phyloP scores from a whole-genome alignment of 345 rosid genomes.

The Bruguiera gymnorhiza region DNA sequence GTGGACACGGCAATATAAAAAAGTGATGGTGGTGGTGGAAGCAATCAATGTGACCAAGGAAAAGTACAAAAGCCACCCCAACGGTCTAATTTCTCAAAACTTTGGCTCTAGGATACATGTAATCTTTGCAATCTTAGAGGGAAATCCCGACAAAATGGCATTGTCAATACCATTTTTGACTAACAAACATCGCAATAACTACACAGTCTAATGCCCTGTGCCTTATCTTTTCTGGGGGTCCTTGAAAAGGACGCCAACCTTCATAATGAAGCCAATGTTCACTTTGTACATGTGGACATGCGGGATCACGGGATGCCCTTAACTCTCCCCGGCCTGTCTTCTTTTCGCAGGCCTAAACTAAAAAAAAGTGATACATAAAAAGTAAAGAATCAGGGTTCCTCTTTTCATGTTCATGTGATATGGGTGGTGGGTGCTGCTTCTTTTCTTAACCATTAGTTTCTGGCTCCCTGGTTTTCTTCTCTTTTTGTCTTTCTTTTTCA shows the following conservation, averaged over 20 bases:
- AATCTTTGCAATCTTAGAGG: no score
- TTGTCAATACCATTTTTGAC: background rate
- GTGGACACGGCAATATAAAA: no score
- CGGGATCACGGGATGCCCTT: conserved; percentile 4
- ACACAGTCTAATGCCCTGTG: background rate
- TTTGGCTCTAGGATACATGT: background rate
- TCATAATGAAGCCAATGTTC: conserved; percentile 13
- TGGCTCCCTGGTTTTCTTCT: background rate
- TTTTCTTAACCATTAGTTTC: background rate
- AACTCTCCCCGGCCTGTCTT: background rate
- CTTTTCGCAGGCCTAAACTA: conserved; percentile 4
- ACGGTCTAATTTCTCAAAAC: background rate
- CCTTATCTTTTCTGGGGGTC: conserved; percentile 1
- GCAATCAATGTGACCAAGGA: background rate
- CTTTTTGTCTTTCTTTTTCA: background rate
- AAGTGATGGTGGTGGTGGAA: no score
- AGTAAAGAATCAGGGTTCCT: background rate
- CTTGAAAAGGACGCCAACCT: conserved; percentile 12
- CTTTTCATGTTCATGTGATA: background rate
- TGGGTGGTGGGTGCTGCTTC: background rate
- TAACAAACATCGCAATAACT: background rate
- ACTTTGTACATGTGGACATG: conserved; percentile 17
- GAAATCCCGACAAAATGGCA: no score
- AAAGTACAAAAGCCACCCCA: background rate
- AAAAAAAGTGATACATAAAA: background rate